These are phyloP conservation scores for Rhododendron ovatum DNA, from an alignment of 148 eudicot species.

Conservation along the genomic window DNA sequence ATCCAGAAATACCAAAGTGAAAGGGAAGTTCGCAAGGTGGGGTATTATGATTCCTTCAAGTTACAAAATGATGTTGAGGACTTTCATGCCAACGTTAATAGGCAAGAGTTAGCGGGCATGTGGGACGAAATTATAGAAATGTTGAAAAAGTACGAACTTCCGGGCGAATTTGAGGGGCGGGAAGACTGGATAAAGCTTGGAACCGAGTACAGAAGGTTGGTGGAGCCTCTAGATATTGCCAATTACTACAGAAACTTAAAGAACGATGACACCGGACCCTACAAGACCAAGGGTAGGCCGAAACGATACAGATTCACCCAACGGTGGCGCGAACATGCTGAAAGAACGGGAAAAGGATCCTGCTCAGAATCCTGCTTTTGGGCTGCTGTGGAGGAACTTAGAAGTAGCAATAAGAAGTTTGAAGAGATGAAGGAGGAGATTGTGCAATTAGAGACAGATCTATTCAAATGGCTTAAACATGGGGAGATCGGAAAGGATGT, in stretches of 20 bases:
- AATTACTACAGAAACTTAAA: slow-evolving; percentile 72
- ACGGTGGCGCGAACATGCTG: slow-evolving; percentile 74
- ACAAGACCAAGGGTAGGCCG: slow-evolving; percentile 64
- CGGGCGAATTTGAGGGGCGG: slow-evolving; percentile 70
- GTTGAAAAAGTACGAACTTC: slow-evolving; percentile 69
- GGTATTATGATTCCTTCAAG: slow-evolving; percentile 85
- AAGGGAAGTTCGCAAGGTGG: slow-evolving; percentile 43
- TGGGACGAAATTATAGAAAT: slow-evolving; percentile 95
- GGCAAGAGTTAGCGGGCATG: slow-evolving; percentile 74
- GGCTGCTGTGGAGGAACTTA: slow-evolving; percentile 84
- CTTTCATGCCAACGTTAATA: slow-evolving; percentile 59
- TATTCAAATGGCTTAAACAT: slow-evolving; percentile 34
- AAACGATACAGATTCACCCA: slow-evolving; percentile 63
- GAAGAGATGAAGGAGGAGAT: slow-evolving; percentile 43
- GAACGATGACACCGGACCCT: slow-evolving; percentile 83
- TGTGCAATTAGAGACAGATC: slow-evolving; percentile 36
- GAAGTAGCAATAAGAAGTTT: slow-evolving; percentile 27
- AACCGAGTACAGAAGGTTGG: slow-evolving; percentile 59
- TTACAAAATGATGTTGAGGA: slow-evolving; percentile 48
- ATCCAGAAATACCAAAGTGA: slow-evolving; percentile 47
- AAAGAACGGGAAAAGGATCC: slow-evolving; percentile 34
- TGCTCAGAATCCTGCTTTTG: slow-evolving; percentile 74
- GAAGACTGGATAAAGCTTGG: slow-evolving; percentile 86
- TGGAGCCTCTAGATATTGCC: slow-evolving; percentile 87
- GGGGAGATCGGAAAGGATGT: slow-evolving; percentile 47